Evolutionary conservation across 2,329 filamentous ascomycete species (phyloP).

Genomic region (Scleromitrula shiraiana): DNA sequence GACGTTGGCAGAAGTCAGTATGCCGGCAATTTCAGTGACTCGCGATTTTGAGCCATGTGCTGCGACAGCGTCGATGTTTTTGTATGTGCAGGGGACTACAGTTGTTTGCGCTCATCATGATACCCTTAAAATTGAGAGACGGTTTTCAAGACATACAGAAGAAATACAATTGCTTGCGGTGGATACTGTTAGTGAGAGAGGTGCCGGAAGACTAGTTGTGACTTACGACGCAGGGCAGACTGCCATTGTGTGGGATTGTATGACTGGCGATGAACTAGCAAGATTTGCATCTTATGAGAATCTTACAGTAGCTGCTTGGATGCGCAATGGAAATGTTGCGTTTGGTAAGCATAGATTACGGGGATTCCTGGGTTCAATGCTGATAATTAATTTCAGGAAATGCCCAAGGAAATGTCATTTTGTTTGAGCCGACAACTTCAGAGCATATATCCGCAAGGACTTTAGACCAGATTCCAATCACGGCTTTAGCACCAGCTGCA

Average conservation of each 20-base stretch:
- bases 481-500: conserved; percentile 78
- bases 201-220: conserved; percentile 76
- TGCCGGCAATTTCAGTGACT: conserved; percentile 41
- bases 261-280: conserved; percentile 83
- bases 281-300: conserved; percentile 90
- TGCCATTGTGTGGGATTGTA: conserved; percentile 92
- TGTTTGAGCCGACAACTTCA: conserved; percentile 88
- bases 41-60: conserved; percentile 77
- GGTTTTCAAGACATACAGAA: conserved; percentile 76
- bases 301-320: conserved; percentile 81
- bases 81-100: conserved; percentile 76
- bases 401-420: conserved; percentile 81
- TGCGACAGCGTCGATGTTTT: conserved; percentile 81
- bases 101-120: conserved; percentile 90
- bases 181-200: conserved; percentile 83
- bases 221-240: conserved; percentile 90
- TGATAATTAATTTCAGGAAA: conserved; percentile 55
- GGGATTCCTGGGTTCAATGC: conserved; percentile 8
- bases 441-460: conserved; percentile 89
- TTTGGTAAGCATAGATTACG: conserved; percentile 76
- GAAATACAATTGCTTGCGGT: conserved; percentile 78
- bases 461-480: conserved; percentile 86
- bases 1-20: conserved; percentile 44
- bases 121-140: conserved; percentile 77
- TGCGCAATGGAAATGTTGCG: conserved; percentile 92